Base-by-base conservation (phyloP, 192 early-diverging fungal genomes). In the Coemansia furcata region DNA sequence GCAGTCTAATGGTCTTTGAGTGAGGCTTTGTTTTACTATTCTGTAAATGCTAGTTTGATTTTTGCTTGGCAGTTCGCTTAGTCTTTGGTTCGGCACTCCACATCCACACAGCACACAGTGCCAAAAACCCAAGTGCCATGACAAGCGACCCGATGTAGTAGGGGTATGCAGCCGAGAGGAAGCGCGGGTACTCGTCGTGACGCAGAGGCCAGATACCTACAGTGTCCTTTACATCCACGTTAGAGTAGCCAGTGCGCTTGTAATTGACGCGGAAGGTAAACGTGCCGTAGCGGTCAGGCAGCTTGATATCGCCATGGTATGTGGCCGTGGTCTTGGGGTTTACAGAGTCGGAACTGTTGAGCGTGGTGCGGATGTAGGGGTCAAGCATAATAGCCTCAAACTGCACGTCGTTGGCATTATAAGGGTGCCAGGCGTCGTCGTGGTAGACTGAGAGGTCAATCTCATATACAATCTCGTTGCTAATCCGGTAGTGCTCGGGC, bases 191-290 rank as follows among this genome's bases (percentile, higher is more conserved):
- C 77, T 98, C 94, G 74, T 99, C 92, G 72, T 99, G 97, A 60
- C 94, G 80, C 80, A 93, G 94, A 12, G 95, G 98, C 62, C 92
- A 86, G 46, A 98, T 89, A 43, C 90, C 89, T 0, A 99, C 89
- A 1, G 86, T 89, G 39, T 95, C 92, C 47, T 78, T 76, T 17
- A 86, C 87, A 43, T 85, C 83, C 47, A 99, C 66, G 69, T 87
- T 94, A 10, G 92, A 85, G 62, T 86, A 85, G 2, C 98, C 98
- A 0, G 89, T 82, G 49, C 95, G 86, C 74, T 93, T 91, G 82
- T 98, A 98, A 71, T 97, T 94, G 42, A 98, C 92, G 39, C 87
- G 89, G 77, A 99, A 94, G 6, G 95, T 98, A 84, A 95, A 99
- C 11, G 98, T 97, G 65, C 98, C 98, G 77, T 98, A 95, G 32